Evolutionary conservation across 2,329 filamentous ascomycete species (phyloP).

Genomic region (Huntiella bhutanensis): DNA sequence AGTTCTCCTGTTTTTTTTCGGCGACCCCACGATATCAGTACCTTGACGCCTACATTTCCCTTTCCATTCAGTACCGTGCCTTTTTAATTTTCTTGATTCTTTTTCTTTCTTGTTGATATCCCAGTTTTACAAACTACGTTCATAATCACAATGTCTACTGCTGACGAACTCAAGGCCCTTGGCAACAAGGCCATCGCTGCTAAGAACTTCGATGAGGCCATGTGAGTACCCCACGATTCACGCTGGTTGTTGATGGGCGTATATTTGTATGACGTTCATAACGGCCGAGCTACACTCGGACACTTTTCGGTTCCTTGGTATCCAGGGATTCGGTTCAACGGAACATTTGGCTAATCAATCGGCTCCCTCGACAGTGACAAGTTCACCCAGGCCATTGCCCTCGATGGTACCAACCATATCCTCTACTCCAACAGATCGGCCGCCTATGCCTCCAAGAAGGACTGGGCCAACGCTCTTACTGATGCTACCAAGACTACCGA

Average conservation of each 20-base stretch:
- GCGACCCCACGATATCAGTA: slow-evolving; percentile 1
- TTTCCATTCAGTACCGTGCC: background rate
- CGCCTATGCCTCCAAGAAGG: slow-evolving; percentile 69
- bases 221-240: slow-evolving; percentile 41
- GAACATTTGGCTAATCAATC: background rate
- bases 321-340: background rate
- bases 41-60: background rate
- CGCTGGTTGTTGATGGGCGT: background rate
- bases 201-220: slow-evolving; percentile 89
- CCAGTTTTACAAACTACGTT: background rate
- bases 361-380: slow-evolving; percentile 45
- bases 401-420: slow-evolving; percentile 83
- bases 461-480: slow-evolving; percentile 66
- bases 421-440: slow-evolving; percentile 95
- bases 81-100: slow-evolving; percentile 1
- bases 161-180: slow-evolving; percentile 78
- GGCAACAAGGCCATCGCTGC: slow-evolving; percentile 97
- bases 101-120: background rate
- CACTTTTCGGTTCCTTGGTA: background rate
- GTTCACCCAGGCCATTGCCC: slow-evolving; percentile 79
- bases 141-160: slow-evolving; percentile 31
- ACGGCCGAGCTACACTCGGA: too few species aligned
- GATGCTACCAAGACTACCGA: slow-evolving; percentile 89
- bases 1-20: background rate
- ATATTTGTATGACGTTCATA: too few species aligned